These are phyloP conservation scores for Groenewaldozyma auringiensis DNA, from an alignment of 1,139 yeast genomes.

Conservation along the genomic window DNA sequence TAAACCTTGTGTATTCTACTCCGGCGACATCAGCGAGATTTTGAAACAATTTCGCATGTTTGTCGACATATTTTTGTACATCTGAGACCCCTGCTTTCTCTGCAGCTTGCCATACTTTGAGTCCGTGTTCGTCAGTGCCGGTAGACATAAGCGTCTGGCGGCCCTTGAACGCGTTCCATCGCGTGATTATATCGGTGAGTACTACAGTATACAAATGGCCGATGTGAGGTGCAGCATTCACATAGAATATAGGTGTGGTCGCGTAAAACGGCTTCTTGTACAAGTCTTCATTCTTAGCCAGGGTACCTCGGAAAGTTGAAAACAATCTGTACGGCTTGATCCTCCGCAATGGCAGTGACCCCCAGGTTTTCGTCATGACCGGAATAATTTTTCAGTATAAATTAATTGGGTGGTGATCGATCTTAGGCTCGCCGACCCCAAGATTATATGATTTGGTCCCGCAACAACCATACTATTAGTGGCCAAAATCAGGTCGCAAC, in stretches of 20 bases:
- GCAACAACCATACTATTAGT: too few relatives aligned
- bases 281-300: not conserved
- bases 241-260: constrained; percentile 93
- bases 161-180: constrained; percentile 54
- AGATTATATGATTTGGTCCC: too few relatives aligned
- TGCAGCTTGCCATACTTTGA: constrained; percentile 76
- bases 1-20: constrained; percentile 65
- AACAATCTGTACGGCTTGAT: too few relatives aligned
- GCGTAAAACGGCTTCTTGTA: constrained; percentile 38
- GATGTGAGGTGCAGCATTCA: constrained; percentile 89
- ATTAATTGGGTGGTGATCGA: too few relatives aligned
- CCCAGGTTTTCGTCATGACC: not conserved
- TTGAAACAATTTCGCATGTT: constrained; percentile 56
- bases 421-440: too few relatives aligned
- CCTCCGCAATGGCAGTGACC: not conserved
- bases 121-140: constrained; percentile 97
- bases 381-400: too few relatives aligned
- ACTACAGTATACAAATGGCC: constrained; percentile 92
- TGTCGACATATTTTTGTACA: constrained; percentile 69
- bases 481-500: too few relatives aligned
- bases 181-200: constrained; percentile 63
- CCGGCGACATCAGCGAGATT: constrained; percentile 49
- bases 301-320: not conserved
- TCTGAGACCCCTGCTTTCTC: constrained; percentile 41
- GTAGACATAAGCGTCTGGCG: constrained; percentile 54